These are phyloP conservation scores for Basidiobolus meristosporus DNA, from an alignment of 371 early-diverging fungal genomes.

Conservation along the genomic window DNA sequence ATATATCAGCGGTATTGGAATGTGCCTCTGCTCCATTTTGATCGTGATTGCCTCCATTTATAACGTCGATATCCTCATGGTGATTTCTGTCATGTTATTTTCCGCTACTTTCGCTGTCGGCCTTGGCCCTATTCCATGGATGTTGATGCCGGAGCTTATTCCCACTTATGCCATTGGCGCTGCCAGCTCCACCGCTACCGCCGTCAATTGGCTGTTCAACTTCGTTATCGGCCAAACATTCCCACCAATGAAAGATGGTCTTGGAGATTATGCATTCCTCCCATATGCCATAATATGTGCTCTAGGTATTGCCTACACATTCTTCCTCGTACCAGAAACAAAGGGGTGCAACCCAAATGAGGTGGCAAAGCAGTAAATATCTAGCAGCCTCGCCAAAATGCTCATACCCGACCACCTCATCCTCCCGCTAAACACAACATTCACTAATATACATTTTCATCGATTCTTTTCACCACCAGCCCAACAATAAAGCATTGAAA, in stretches of 20 bases:
- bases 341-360: neutral
- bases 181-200: constrained; percentile 33
- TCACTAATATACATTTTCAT: too few relatives aligned
- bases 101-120: constrained; percentile 67
- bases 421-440: too few relatives aligned
- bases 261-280: constrained; percentile 49
- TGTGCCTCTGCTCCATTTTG: constrained; percentile 22
- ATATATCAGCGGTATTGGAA: constrained; percentile 30
- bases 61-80: constrained; percentile 27
- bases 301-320: constrained; percentile 24
- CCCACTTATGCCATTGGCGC: constrained; percentile 43
- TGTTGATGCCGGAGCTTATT: constrained; percentile 40
- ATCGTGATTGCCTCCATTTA: constrained; percentile 30
- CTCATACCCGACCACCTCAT: too few relatives aligned
- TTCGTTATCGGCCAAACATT: constrained; percentile 42
- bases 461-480: too few relatives aligned
- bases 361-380: too few relatives aligned
- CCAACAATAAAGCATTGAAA: too few relatives aligned
- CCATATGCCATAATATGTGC: constrained; percentile 37
- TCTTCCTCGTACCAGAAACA: constrained; percentile 50
- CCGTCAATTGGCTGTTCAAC: constrained; percentile 47
- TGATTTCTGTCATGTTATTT: constrained; percentile 51
- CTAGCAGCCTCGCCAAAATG: too few relatives aligned
- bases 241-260: constrained; percentile 30
- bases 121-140: constrained; percentile 59